Percentiles rank a stretch among this genome's conserved stretches.
Evolutionary conservation across 306 rosid species (phyloP).

Genomic region (Trifolium dubium): DNA sequence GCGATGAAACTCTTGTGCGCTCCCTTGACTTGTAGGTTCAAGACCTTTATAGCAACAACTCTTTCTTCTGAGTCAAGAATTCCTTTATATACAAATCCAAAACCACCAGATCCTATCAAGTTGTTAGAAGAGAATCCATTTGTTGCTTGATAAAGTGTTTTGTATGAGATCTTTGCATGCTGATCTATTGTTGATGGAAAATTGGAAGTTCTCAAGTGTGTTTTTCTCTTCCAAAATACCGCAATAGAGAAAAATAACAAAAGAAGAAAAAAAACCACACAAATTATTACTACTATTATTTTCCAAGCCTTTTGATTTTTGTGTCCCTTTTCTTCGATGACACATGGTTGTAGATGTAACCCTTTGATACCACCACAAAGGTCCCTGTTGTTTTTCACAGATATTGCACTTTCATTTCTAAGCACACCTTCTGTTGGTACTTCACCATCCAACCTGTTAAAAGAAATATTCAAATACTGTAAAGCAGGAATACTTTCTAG

Average conservation of each 20-base stretch:
- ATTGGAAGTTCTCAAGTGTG: slow-evolving; percentile 2
- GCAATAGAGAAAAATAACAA: slow-evolving; percentile 3
- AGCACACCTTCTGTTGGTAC: slow-evolving; percentile 27
- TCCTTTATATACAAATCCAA: slow-evolving; percentile 40
- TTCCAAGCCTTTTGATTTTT: slow-evolving; percentile 31
- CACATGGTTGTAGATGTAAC: slow-evolving; percentile 39
- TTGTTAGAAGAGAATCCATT: slow-evolving; percentile 42
- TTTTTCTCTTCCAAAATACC: slow-evolving; percentile 17
- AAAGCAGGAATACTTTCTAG: slow-evolving; percentile 9
- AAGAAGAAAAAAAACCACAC: slow-evolving; percentile 17
- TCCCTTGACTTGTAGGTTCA: slow-evolving; percentile 41
- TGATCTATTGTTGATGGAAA: slow-evolving; percentile 19
- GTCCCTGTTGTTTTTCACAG: slow-evolving; percentile 20
- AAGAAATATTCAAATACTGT: slow-evolving; percentile 33
- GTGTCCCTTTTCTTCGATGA: not conserved
- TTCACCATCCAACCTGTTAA: slow-evolving; percentile 30
- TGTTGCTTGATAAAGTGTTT: slow-evolving; percentile 36
- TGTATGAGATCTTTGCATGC: slow-evolving; percentile 32
- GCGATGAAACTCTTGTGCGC: slow-evolving; percentile 40
- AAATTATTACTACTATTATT: slow-evolving; percentile 23
- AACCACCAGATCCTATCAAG: slow-evolving; percentile 42
- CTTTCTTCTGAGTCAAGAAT: slow-evolving; percentile 3
- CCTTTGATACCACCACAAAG: slow-evolving; percentile 39
- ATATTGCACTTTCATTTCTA: slow-evolving; percentile 27
- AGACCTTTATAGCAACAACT: slow-evolving; percentile 30